Evolutionary conservation across 345 rosid species (phyloP).

Genomic region (Leavenworthia alabamica): DNA sequence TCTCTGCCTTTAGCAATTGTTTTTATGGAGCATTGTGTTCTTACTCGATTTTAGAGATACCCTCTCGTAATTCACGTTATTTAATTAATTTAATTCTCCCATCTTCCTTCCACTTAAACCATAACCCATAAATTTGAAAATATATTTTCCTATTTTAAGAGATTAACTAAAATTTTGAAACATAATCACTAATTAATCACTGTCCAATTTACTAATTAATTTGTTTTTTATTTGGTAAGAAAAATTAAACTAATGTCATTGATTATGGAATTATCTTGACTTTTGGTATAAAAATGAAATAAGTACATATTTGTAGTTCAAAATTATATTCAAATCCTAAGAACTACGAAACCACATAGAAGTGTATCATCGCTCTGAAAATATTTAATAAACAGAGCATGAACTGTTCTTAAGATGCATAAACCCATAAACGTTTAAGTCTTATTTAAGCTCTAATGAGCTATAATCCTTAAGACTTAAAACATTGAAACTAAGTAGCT

Average conservation of each 20-base stretch:
- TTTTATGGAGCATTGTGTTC: conserved; percentile 38
- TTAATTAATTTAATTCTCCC: conserved; percentile 17
- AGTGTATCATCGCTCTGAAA: too few relatives aligned
- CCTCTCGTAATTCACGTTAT: conserved; percentile 24
- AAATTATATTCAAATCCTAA: too few relatives aligned
- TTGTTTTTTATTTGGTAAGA: not conserved
- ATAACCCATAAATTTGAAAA: not conserved
- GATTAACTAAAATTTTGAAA: not conserved
- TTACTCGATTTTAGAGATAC: conserved; percentile 32
- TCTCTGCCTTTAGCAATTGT: conserved; percentile 11
- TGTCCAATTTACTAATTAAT: too few relatives aligned
- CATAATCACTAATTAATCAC: conserved; percentile 1
- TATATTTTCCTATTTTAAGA: not conserved
- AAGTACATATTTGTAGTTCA: too few relatives aligned
- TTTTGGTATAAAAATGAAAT: not conserved
- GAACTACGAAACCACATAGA: too few relatives aligned
- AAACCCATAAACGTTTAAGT: too few relatives aligned
- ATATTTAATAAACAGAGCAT: too few relatives aligned
- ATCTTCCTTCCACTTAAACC: conserved; percentile 21
- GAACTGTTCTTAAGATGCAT: too few relatives aligned
- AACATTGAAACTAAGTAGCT: too few relatives aligned
- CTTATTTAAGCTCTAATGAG: too few relatives aligned
- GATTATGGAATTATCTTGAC: conserved; percentile 11
- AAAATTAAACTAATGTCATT: conserved; percentile 12
- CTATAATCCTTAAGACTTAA: too few relatives aligned